Evolutionary conservation across 2,329 filamentous ascomycete genomes (phyloP).

Genomic region (Apiospora aurea): DNA sequence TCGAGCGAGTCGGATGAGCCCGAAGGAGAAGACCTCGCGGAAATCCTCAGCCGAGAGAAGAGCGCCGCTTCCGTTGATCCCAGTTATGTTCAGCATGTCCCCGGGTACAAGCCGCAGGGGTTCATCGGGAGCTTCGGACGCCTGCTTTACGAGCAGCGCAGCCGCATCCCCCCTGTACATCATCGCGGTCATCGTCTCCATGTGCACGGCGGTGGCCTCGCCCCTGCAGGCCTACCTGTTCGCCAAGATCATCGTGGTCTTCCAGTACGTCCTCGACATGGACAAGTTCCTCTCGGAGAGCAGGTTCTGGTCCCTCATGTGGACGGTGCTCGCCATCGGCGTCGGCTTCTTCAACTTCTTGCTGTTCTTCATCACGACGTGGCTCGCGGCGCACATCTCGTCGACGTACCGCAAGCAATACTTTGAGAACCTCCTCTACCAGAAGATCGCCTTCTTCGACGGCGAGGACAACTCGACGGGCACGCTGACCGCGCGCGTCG

Average conservation of each 20-base stretch:
- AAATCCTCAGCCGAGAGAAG: conserved; percentile 52
- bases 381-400: conserved; percentile 56
- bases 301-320: conserved; percentile 73
- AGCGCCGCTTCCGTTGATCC: conserved; percentile 50
- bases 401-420: conserved; percentile 66
- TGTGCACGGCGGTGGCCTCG: conserved; percentile 51
- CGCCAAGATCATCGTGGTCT: conserved; percentile 59
- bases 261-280: conserved; percentile 45
- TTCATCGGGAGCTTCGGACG: conserved; percentile 62
- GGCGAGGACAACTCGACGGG: conserved; percentile 65
- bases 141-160: conserved; percentile 63
- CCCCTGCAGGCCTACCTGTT: conserved; percentile 64
- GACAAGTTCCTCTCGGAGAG: conserved; percentile 48
- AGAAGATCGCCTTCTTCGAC: conserved; percentile 68
- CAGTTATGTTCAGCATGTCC: conserved; percentile 31
- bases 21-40: conserved; percentile 50
- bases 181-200: conserved; percentile 56
- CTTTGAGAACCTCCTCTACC: conserved; percentile 64
- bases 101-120: conserved; percentile 46
- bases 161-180: conserved; percentile 58
- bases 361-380: conserved; percentile 52
- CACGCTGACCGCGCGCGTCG: conserved; percentile 63
- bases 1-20: conserved; percentile 42
- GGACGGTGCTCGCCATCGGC: conserved; percentile 62
- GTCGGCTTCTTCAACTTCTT: conserved; percentile 61